phyloP scores from a whole-genome alignment of 176 grass and related monocot genomes.

The Dactylis glomerata region DNA sequence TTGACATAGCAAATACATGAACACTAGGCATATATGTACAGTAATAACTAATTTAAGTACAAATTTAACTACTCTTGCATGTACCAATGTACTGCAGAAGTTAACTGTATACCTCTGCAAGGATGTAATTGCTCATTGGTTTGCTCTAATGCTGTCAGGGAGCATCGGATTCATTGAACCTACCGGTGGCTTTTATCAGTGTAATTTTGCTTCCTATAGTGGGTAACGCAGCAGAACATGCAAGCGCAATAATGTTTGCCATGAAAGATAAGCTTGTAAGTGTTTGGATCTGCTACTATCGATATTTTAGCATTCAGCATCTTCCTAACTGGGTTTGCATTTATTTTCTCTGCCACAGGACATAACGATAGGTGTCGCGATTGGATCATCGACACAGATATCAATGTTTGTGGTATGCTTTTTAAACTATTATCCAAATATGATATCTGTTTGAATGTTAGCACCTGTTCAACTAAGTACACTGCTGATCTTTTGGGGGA shows the following conservation, averaged over 20 bases:
- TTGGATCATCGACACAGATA: conserved; percentile 90
- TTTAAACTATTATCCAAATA: conserved; percentile 5
- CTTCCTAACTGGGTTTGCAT: conserved; percentile 7
- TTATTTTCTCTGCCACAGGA: conserved; percentile 48
- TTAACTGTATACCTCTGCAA: conserved; percentile 22
- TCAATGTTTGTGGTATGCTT: conserved; percentile 90
- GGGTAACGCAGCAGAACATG: conserved; percentile 92
- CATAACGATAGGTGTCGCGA: conserved; percentile 77
- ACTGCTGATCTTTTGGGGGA: background rate
- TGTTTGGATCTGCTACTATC: background rate
- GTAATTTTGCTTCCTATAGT: conserved; percentile 95
- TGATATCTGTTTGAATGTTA: background rate
- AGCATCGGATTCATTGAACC: conserved; percentile 72
- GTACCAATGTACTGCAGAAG: conserved; percentile 4
- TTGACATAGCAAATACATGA: background rate
- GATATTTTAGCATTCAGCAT: background rate
- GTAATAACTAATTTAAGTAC: background rate
- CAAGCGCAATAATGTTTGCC: conserved; percentile 93
- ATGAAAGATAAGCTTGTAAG: conserved; percentile 93
- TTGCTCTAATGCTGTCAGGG: conserved; percentile 49
- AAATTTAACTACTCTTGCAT: background rate
- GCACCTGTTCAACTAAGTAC: conserved; percentile 8
- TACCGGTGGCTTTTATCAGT: conserved; percentile 86
- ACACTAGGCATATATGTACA: background rate
- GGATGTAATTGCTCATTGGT: conserved; percentile 24